Evolutionary conservation across 371 early-diverging fungal species (phyloP).

Genomic region (Funneliformis caledonium): DNA sequence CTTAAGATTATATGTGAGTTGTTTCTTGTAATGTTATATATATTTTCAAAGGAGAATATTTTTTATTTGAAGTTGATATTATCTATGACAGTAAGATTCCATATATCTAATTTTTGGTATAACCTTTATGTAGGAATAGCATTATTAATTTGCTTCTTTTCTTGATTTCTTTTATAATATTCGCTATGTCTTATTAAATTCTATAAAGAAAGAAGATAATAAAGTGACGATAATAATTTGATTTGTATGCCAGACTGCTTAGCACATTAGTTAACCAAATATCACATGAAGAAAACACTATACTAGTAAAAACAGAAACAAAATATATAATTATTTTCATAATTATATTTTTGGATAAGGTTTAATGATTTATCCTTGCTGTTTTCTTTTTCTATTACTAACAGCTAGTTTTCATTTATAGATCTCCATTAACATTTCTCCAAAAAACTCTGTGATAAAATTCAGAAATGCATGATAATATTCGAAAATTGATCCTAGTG

Average conservation of each 20-base stretch:
- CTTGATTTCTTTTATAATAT: not conserved
- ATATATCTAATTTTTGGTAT: not conserved
- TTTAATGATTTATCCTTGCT: too few relatives aligned
- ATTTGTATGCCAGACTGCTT: not conserved
- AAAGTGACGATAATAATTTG: not conserved
- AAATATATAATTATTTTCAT: too few relatives aligned
- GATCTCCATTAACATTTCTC: too few relatives aligned
- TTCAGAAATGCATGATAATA: too few relatives aligned
- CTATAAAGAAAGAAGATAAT: not conserved
- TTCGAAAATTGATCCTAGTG: too few relatives aligned
- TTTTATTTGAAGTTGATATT: constrained; percentile 15
- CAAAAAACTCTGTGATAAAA: too few relatives aligned
- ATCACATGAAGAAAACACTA: too few relatives aligned
- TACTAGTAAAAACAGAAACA: too few relatives aligned
- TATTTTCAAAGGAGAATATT: constrained; percentile 18
- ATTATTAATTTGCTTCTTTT: not conserved
- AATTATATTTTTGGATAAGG: too few relatives aligned
- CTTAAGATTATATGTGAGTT: not conserved
- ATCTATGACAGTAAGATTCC: constrained; percentile 1
- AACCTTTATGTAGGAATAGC: not conserved
- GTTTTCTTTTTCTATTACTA: too few relatives aligned
- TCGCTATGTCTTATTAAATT: not conserved
- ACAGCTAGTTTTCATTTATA: too few relatives aligned
- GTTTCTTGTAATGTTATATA: not conserved
- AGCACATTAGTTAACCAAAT: too few relatives aligned